Evolutionary conservation across 495 filamentous ascomycete species (phyloP), one percentile per base, ranked within the genome.

Genomic region (Tuber borchii): DNA sequence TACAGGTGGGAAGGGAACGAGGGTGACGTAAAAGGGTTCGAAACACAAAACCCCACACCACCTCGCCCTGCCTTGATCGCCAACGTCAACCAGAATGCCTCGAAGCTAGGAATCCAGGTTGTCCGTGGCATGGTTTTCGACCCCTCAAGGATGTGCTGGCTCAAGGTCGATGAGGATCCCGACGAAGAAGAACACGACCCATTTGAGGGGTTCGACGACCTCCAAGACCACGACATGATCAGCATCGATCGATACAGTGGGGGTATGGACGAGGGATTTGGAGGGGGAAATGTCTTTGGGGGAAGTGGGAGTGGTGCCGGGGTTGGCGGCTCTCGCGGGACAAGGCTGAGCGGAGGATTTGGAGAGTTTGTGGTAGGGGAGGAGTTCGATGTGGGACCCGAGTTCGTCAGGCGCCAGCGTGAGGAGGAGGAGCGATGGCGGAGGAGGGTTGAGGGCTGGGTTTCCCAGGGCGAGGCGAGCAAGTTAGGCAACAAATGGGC

Each of bases 111-210:
- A 76, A 92, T 97, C 19, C 95, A 97, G 85, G 91, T 97, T 42
- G 93, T 96, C 75, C 91, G 93, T 37, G 93, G 92, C 78, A 99
- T 99, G 95, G 90, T 99, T 39, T 99, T 98, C 83, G 95, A 99
- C 84, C 96, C 96, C 10, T 90, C 91, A 73, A 92, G 91, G 73
- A 99, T 85, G 84, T 81, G 85, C 83, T 82, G 83, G 82, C 70
- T 84, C 80, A 75, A 86, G 84, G 74, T 86, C 56, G 83, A 86
- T 79, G 83, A 86, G 82, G 73, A 86, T 80, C 85, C 86, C 83
- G 71, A 85, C 45, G 72, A 85, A 68, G 74, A 79, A 68, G 74
- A 86, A 61, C 48, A 82, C 76, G 76, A 86, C 80, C 82, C 82
- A 40, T 83, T 83, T 56, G 82, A 83, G 72, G 82, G 82, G 16